phyloP scores from a whole-genome alignment of 2,329 filamentous ascomycete species.

The Colletotrichum musicola region DNA sequence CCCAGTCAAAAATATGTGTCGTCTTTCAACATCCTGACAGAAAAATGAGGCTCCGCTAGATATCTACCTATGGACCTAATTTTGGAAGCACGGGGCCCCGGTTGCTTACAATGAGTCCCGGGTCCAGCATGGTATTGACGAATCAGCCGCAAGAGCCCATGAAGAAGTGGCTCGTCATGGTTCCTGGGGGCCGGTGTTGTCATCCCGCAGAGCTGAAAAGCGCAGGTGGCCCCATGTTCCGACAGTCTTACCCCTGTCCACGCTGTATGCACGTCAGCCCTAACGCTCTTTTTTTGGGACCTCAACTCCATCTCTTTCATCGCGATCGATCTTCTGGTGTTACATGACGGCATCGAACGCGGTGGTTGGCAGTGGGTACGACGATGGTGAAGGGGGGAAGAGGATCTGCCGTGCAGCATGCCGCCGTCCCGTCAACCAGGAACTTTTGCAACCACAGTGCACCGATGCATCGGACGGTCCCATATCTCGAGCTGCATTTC shows the following conservation, averaged over 20 bases:
- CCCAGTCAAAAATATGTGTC: slow-evolving; percentile 54
- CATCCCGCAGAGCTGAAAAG: slow-evolving; percentile 41
- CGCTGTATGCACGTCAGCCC: neutral
- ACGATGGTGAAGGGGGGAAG: slow-evolving; percentile 37
- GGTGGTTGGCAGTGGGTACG: slow-evolving; percentile 62
- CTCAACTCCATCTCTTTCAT: slow-evolving; percentile 60
- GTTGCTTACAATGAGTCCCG: neutral
- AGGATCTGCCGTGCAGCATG: neutral
- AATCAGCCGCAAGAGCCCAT: slow-evolving; percentile 39
- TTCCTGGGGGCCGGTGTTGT: slow-evolving; percentile 38
- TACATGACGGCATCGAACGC: slow-evolving; percentile 63
- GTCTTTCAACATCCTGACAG: slow-evolving; percentile 43
- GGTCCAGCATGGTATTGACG: slow-evolving; percentile 21
- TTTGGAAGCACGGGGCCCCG: neutral
- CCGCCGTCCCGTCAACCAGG: neutral
- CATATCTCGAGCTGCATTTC: neutral
- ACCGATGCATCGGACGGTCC: neutral
- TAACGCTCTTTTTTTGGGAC: neutral
- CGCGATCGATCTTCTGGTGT: slow-evolving; percentile 57
- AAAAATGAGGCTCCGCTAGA: slow-evolving; percentile 23
- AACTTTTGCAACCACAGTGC: neutral
- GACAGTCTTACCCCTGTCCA: neutral
- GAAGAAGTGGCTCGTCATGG: slow-evolving; percentile 39
- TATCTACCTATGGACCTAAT: neutral
- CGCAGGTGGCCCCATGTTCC: slow-evolving; percentile 5